phyloP scores from a whole-genome alignment of 306 rosid species.

The Corylus heterophylla region DNA sequence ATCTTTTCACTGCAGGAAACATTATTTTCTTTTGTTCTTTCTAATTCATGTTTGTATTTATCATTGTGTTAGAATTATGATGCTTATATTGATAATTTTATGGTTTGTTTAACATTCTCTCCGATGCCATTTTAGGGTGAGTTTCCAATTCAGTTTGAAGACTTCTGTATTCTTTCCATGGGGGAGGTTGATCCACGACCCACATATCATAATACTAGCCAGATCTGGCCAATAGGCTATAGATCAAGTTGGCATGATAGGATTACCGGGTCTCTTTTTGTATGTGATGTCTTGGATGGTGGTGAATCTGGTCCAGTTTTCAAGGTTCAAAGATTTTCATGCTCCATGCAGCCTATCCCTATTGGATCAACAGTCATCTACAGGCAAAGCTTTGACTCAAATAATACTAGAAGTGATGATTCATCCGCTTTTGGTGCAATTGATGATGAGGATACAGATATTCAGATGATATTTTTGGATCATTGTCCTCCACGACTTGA shows the following conservation, averaged over 20 bases:
- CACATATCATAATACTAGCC: conserved; percentile 63
- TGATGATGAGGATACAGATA: conserved; percentile 44
- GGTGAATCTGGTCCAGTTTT: conserved; percentile 91
- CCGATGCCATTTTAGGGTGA: conserved; percentile 58
- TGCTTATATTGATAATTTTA: too few species aligned
- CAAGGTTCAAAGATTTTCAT: conserved; percentile 69
- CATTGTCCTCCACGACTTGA: conserved; percentile 52
- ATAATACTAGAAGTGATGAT: conserved; percentile 43
- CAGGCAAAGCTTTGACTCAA: conserved; percentile 29
- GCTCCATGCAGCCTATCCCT: conserved; percentile 64
- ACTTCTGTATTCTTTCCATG: conserved; percentile 78
- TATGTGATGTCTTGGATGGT: conserved; percentile 79
- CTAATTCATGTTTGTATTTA: too few species aligned
- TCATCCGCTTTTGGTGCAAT: conserved; percentile 33
- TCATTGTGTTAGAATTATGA: conserved; percentile 8
- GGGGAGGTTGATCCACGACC: conserved; percentile 82
- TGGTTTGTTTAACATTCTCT: too few species aligned
- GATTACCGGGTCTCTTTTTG: conserved; percentile 82
- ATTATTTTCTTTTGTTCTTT: too few species aligned
- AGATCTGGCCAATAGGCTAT: conserved; percentile 75
- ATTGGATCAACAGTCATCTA: conserved; percentile 60
- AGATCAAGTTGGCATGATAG: conserved; percentile 93
- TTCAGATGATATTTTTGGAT: conserved; percentile 71
- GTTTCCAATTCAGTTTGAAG: conserved; percentile 88
- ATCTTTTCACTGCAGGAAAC: too few species aligned